phyloP scores from a whole-genome alignment of 2,329 filamentous ascomycete genomes.

The Chalaropsis thielavioides region DNA sequence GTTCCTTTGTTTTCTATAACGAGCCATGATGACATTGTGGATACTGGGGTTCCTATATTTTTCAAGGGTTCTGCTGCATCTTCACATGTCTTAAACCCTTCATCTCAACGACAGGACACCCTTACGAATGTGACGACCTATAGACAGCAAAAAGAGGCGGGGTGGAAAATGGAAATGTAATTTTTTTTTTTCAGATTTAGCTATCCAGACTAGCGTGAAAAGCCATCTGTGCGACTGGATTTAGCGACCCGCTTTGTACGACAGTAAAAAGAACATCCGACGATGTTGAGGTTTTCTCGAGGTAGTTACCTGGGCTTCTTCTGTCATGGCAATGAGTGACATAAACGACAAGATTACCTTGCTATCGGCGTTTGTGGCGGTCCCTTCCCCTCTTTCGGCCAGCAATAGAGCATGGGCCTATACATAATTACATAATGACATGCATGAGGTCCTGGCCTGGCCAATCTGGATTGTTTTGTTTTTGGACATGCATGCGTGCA shows the following conservation, averaged over 20 bases:
- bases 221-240: neutral
- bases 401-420: neutral
- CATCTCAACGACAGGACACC: neutral
- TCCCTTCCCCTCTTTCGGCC: neutral
- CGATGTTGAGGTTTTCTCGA: neutral
- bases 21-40: neutral
- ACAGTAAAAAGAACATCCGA: neutral
- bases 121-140: neutral
- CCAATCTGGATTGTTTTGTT: neutral
- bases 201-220: neutral
- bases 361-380: neutral
- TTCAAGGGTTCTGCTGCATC: neutral
- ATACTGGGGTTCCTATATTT: neutral
- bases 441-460: neutral
- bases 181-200: neutral
- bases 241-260: neutral
- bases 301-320: no score
- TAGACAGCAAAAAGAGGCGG: neutral
- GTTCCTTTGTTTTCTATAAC: neutral
- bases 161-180: neutral
- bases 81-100: neutral
- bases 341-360: neutral
- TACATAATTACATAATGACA: neutral
- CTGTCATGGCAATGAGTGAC: neutral
- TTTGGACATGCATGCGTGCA: neutral